Conservation (phyloP, 2,329 filamentous ascomycete genomes). For the Phialophora expanda region DNA sequence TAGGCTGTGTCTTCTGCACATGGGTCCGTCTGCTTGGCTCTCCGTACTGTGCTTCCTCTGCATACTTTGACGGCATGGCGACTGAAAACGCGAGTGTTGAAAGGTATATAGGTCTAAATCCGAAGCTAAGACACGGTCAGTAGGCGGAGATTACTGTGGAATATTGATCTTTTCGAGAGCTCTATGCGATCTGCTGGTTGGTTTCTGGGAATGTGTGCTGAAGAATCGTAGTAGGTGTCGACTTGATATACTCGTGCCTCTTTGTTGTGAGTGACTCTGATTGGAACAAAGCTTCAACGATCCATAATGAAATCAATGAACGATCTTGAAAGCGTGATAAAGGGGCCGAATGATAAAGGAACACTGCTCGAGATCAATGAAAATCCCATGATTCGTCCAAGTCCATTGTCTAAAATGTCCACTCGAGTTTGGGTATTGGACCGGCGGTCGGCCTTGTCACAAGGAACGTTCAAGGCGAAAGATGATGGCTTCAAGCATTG, state of each 20-base stretch:
- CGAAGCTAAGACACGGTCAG: background rate
- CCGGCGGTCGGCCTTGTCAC: background rate
- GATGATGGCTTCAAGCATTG: background rate
- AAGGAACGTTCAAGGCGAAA: background rate
- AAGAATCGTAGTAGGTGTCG: background rate
- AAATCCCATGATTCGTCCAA: background rate
- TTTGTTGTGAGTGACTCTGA: background rate
- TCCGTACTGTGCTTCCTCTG: background rate
- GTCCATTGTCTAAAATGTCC: background rate
- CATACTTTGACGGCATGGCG: background rate
- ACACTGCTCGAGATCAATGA: background rate
- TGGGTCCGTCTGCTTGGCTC: background rate
- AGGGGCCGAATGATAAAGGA: background rate
- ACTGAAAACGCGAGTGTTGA: background rate
- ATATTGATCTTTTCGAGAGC: background rate
- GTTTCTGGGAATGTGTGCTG: background rate
- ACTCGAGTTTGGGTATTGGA: too few relatives aligned
- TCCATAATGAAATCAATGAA: background rate
- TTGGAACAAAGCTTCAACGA: background rate
- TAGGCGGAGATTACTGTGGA: background rate
- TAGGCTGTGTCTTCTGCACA: background rate
- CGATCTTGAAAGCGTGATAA: background rate
- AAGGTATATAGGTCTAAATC: background rate
- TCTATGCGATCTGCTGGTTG: background rate
- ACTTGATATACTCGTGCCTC: background rate